Evolutionary conservation across 2,329 filamentous ascomycete genomes (phyloP).

Genomic region (Fusarium coicis): DNA sequence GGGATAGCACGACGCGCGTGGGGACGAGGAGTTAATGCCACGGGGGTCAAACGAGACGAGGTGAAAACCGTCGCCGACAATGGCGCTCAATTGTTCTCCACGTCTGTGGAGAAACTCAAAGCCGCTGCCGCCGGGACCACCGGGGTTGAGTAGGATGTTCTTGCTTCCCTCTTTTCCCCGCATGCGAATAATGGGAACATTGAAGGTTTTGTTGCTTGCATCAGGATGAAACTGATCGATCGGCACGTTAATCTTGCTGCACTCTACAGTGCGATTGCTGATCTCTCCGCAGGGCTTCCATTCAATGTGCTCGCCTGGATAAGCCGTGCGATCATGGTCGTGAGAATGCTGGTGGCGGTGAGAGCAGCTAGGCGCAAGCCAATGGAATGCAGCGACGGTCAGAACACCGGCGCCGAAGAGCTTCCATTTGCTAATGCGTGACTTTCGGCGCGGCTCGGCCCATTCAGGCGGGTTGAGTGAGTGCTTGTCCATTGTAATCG

Average conservation of each 20-base stretch:
- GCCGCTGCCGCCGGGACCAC: slow-evolving; percentile 60
- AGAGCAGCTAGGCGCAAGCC: slow-evolving; percentile 16
- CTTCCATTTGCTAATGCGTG: slow-evolving; percentile 20
- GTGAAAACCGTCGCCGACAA: slow-evolving; percentile 57
- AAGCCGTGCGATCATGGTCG: neutral
- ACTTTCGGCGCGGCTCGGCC: neutral
- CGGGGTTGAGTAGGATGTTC: slow-evolving; percentile 59
- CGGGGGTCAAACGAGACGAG: slow-evolving; percentile 60
- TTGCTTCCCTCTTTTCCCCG: slow-evolving; percentile 55
- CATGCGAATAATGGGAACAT: slow-evolving; percentile 57
- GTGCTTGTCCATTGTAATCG: slow-evolving; percentile 24
- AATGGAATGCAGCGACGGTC: slow-evolving; percentile 14
- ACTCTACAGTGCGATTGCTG: slow-evolving; percentile 53
- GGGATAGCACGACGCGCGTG: slow-evolving; percentile 54
- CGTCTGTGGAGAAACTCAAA: slow-evolving; percentile 49
- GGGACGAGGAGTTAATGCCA: slow-evolving; percentile 51
- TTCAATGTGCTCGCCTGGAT: slow-evolving; percentile 24
- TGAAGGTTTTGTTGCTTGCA: slow-evolving; percentile 53
- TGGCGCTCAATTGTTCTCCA: slow-evolving; percentile 50
- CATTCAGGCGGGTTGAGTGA: neutral
- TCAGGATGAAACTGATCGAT: slow-evolving; percentile 57
- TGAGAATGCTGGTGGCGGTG: slow-evolving; percentile 15
- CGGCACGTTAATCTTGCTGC: slow-evolving; percentile 56
- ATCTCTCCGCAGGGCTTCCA: slow-evolving; percentile 55
- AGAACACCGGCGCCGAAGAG: slow-evolving; percentile 14